Base-by-base conservation (phyloP, 2,329 filamentous ascomycete genomes). In the Ophiosphaerella korrae region DNA sequence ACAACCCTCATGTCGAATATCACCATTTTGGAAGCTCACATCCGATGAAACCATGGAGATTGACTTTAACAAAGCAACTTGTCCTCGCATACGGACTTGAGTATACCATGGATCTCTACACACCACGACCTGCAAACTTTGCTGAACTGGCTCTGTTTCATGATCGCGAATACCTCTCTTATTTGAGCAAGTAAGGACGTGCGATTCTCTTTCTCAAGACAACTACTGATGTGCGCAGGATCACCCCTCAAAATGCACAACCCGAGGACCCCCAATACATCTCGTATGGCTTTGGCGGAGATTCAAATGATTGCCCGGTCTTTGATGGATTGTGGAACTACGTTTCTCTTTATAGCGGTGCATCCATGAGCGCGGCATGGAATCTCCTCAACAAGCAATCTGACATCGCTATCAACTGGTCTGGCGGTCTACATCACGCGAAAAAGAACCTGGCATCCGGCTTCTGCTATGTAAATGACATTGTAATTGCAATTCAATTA, bases 401-500 rank as follows among this genome's bases (percentile, higher is more conserved):
- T 26, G 90, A 97, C 68, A 97, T 99, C 69, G 94, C 94, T 48
- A 92, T 99, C 68, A 95, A 96, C 66, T 99, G 94, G 94, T 94
- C 92, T 14, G 94, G 94, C 32, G 94, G 94, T 9, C 83, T 99
- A 26, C 94, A 99, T 74, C 94, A 99, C 69, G 94, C 94, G 39
- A 97, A 97, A 75, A 94, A 93, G 71, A 85, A 88, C 45, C 92
- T 96, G 75, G 93, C 94, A 0, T 93, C 89, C 12, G 94, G 94
- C 0, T 99, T 99, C 75, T 99, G 94, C 78, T 99, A 99, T 77
- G 92, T 97, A 77, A 99, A 99, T 74, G 94, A 99, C 74, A 97
- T 97, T 65, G 94, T 97, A 50, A 83, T 99, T 40, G 91, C 89
- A 32, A 94, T 97, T 63, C 82, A 97, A 33, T 89, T 97, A 71